Conservation (phyloP, 257 asterid species). For the Galeopsis tetrahit region DNA sequence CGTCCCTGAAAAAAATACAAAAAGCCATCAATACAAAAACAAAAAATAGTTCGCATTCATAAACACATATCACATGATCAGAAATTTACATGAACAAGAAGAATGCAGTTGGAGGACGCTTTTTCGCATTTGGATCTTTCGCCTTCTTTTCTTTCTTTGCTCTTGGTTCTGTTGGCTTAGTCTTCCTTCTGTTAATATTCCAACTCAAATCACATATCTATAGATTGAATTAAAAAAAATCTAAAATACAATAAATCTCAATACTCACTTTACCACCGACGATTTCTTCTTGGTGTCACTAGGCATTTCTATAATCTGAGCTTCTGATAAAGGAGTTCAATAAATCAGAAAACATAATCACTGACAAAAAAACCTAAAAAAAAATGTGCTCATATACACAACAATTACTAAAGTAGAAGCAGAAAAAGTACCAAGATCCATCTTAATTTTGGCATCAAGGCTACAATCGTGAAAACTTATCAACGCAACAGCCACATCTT, state of each 20-base stretch:
- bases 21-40: neutral
- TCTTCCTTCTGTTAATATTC: constrained; percentile 50
- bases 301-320: constrained; percentile 63
- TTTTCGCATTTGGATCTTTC: constrained; percentile 56
- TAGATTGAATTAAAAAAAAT: neutral
- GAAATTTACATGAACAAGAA: constrained; percentile 72
- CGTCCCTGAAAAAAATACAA: constrained; percentile 52
- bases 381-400: neutral
- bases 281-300: constrained; percentile 57
- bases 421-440: constrained; percentile 61
- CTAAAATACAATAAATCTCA: neutral
- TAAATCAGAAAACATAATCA: neutral
- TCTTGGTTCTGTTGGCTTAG: constrained; percentile 47
- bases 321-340: constrained; percentile 42
- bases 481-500: constrained; percentile 79
- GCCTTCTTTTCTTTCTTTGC: constrained; percentile 54
- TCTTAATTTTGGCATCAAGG: constrained; percentile 80
- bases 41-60: neutral
- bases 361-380: neutral
- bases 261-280: constrained; percentile 48
- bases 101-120: constrained; percentile 86
- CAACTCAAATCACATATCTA: constrained; percentile 6
- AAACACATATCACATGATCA: neutral
- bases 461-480: constrained; percentile 79
- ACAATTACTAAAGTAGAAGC: neutral